These are phyloP conservation scores for Metschnikowia matae DNA, from an alignment of 805 yeast species.

Conservation along the genomic window DNA sequence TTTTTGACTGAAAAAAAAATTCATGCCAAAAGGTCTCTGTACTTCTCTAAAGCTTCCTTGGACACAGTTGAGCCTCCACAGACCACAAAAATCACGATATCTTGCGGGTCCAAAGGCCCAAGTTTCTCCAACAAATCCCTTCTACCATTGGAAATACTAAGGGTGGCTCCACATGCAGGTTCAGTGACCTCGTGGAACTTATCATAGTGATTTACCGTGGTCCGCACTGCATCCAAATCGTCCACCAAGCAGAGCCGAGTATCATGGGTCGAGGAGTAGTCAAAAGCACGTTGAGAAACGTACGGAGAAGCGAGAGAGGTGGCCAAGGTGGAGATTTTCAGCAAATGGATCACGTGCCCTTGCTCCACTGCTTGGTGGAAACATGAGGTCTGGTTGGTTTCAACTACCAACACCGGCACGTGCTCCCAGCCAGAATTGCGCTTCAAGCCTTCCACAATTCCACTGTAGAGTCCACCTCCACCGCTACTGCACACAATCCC, in stretches of 20 bases:
- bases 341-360: constrained; percentile 40
- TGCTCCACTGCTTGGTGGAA: constrained; percentile 48
- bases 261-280: constrained; percentile 26
- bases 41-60: constrained; percentile 9
- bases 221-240: constrained; percentile 56
- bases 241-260: constrained; percentile 24
- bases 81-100: constrained; percentile 49
- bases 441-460: constrained; percentile 44
- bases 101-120: constrained; percentile 31
- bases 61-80: constrained; percentile 42
- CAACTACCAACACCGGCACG: constrained; percentile 39
- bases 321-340: constrained; percentile 52
- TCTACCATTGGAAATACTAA: constrained; percentile 45
- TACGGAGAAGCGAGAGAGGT: constrained; percentile 59
- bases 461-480: constrained; percentile 56
- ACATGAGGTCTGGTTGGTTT: constrained; percentile 61
- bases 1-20: no score
- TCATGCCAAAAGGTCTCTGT: constrained; percentile 5
- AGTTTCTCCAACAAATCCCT: constrained; percentile 24
- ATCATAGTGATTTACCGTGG: constrained; percentile 47
- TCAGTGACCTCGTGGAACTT: constrained; percentile 54
- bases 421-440: constrained; percentile 20
- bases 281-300: constrained; percentile 46
- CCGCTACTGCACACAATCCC: constrained; percentile 54
- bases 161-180: constrained; percentile 72